Evolutionary conservation across 108 stramenopile genomes (phyloP), one percentile per base, ranked within the genome.

Genomic region (Cyclotella baltica): DNA sequence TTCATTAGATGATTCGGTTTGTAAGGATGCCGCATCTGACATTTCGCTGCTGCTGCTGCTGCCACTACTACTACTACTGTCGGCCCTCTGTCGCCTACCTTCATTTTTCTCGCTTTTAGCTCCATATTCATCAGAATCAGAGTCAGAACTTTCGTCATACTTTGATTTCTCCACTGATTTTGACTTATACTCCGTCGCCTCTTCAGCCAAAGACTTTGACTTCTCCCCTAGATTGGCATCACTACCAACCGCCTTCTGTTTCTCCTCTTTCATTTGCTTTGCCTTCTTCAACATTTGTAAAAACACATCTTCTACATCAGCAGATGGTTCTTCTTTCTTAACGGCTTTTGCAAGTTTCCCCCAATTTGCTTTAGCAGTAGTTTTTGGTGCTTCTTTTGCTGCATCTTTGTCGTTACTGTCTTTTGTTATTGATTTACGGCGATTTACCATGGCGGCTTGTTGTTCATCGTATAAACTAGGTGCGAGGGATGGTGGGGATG

Each of bases 381-480:
- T 33, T 61, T 34, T 34, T 1, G 31, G 5, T 33, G 31, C 59
- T 10, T 1, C 19, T 18, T 61, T 30, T 61, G n/a, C 2, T 25
- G 1, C 25, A 23, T 22, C 2, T 25, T 56, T n/a, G 55, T 38
- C 56, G 38, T 18, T 30, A 27, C 37, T 52, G 19, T 22, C 18
- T 19, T 20, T 25, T 29, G 56, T 30, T 47, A 37, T 53, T 18
- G 75, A 57, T 57, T 31, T 46, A 35, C 70, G 53, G 29, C 75
- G 66, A 0, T 37, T 20, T 56, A 76, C 57, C 75, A 76, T 67
- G 5, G 51, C 46, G n/a, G 25, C 46, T 67, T 76, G 75, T 5
- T 76, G 56, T 16, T 67, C 75, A 58, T 67, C 66, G 30, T 47
- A 67, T 13, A 76, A 43, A 30, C 62, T 38, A 0, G 75, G 75